Evolutionary conservation across 352 stramenopile species (phyloP).

Genomic region (Pythium aquatile): DNA sequence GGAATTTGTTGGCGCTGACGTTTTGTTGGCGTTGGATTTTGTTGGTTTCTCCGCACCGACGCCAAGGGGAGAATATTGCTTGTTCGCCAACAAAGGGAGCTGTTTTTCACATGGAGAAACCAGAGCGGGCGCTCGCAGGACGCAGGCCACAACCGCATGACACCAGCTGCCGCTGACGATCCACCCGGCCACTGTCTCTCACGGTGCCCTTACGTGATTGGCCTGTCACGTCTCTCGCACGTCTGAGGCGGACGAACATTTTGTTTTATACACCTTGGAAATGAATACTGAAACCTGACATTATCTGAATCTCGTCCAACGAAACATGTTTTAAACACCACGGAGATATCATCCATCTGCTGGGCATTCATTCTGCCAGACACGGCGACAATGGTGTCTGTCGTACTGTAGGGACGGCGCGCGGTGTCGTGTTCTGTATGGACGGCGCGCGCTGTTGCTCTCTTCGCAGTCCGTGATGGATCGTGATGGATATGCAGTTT

Average conservation of each 20-base stretch:
- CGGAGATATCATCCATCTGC: neutral
- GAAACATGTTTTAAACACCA: neutral
- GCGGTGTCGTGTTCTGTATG: neutral
- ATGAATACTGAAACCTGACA: too few relatives aligned
- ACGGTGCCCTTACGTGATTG: neutral
- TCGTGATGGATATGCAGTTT: neutral
- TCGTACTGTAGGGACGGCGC: neutral
- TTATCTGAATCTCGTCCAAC: neutral
- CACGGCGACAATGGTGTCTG: neutral
- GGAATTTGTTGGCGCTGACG: neutral
- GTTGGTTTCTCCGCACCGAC: neutral
- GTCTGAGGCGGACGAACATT: neutral
- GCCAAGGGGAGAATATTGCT: neutral
- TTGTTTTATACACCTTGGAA: neutral
- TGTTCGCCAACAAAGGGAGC: neutral
- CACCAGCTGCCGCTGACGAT: slow-evolving; percentile 18
- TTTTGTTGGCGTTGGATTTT: neutral
- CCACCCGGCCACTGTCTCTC: slow-evolving; percentile 2
- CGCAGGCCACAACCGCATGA: slow-evolving; percentile 21
- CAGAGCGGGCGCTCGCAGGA: slow-evolving; percentile 7
- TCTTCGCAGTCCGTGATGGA: neutral
- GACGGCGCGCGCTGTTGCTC: neutral
- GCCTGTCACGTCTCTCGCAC: slow-evolving; percentile 9
- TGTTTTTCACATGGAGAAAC: slow-evolving; percentile 18
- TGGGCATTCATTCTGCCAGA: neutral